Evolutionary conservation across 2,329 filamentous ascomycete genomes (phyloP).

Genomic region (Scytalidium lignicola): DNA sequence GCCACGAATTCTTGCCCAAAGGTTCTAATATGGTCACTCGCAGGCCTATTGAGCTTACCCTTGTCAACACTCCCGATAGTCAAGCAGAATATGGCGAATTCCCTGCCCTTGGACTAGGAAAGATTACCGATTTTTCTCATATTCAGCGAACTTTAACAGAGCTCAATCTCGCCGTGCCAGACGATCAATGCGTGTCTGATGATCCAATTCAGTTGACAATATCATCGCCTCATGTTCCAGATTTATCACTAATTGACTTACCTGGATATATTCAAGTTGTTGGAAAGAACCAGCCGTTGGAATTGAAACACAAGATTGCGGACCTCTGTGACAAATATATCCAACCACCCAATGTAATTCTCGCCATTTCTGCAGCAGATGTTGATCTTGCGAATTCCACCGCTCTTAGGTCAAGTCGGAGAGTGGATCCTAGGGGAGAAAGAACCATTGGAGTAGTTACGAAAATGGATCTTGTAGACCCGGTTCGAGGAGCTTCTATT

Average conservation of each 20-base stretch:
- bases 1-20: conserved; percentile 95
- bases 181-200: conserved; percentile 87
- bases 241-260: conserved; percentile 91
- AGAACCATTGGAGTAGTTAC: conserved; percentile 98
- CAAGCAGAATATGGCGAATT: conserved; percentile 93
- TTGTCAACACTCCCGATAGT: conserved; percentile 89
- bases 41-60: conserved; percentile 88
- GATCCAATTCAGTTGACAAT: conserved; percentile 95
- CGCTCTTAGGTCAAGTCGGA: conserved; percentile 78
- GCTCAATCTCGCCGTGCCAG: conserved; percentile 87
- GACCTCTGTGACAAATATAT: conserved; percentile 99
- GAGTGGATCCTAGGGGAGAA: conserved; percentile 91
- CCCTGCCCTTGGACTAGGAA: conserved; percentile 81
- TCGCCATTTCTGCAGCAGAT: conserved; percentile 95
- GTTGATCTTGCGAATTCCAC: conserved; percentile 97
- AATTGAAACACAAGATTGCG: conserved; percentile 92
- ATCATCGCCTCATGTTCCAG: conserved; percentile 91
- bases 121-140: conserved; percentile 84
- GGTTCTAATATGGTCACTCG: conserved; percentile 99
- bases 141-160: conserved; percentile 94
- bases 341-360: conserved; percentile 88
- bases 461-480: conserved; percentile 96
- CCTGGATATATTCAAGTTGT: conserved; percentile 97
- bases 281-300: conserved; percentile 80
- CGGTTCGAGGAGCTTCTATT: conserved; percentile 70